Percentiles rank a stretch among this genome's conserved stretches.
Evolutionary conservation across 2,329 filamentous ascomycete genomes (phyloP).

Genomic region (Xylariomycetidae sp.): DNA sequence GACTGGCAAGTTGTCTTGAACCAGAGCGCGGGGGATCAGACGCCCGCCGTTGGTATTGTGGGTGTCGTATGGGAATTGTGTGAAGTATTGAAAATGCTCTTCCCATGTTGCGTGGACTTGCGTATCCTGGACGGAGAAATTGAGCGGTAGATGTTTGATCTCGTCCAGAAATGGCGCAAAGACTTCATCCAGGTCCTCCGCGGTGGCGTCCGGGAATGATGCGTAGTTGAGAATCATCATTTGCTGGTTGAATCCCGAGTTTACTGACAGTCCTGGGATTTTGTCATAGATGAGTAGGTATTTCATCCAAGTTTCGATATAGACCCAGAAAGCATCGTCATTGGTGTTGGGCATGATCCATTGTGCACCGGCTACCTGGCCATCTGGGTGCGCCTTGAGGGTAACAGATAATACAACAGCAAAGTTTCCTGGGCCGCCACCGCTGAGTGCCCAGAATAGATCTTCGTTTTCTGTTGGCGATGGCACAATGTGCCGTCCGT

Average conservation of each 20-base stretch:
- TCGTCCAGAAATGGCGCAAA: neutral
- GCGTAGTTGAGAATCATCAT: neutral
- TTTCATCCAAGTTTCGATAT: neutral
- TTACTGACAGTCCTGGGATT: neutral
- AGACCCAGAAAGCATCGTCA: slow-evolving; percentile 1
- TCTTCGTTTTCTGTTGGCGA: neutral
- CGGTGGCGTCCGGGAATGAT: neutral
- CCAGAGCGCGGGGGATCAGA: neutral
- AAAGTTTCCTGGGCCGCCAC: slow-evolving; percentile 7
- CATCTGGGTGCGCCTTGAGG: slow-evolving; percentile 1
- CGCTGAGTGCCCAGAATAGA: slow-evolving; percentile 7
- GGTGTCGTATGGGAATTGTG: neutral
- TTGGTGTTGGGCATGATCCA: neutral
- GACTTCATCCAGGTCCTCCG: neutral
- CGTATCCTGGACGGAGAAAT: neutral
- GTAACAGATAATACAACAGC: slow-evolving; percentile 3
- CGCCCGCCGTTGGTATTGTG: slow-evolving; percentile 1
- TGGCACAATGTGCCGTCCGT: neutral
- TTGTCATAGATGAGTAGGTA: neutral
- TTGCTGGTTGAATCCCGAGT: neutral
- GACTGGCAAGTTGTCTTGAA: neutral
- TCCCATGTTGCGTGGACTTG: neutral
- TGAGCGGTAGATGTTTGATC: neutral
- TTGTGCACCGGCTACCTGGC: slow-evolving; percentile 2
- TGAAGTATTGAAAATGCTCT: neutral